Evolutionary conservation across 2,329 filamentous ascomycete species (phyloP), one percentile per base, ranked within the genome.

Genomic region (Metarhizium guizhouense): DNA sequence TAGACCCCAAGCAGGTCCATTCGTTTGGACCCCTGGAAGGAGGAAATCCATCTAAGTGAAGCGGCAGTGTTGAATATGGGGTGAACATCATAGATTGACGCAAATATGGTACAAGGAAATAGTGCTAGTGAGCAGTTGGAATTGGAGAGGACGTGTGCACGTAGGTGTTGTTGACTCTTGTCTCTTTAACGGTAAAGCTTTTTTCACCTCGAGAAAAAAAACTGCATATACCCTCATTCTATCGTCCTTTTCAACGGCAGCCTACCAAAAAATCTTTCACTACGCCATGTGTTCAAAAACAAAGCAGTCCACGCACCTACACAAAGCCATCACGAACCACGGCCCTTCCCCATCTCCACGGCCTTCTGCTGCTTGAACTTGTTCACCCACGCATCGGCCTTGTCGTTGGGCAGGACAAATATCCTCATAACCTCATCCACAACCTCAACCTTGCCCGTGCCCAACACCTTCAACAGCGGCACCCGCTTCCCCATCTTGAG

Each of bases 401-500:
- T 84, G 3, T 70, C 72, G 64, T 81, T 86, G 0, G 93, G 93
- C 60, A 99, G 78, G 1, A 97, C 83, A 67, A 89, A 91, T 34
- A 99, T 83, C 66, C 78, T 84, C 29, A 97, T 82, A 59, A 97
- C 72, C 34, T 90, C 87, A 71, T 99, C 93, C 50, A 95, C 84
- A 10, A 99, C 79, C 72, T 95, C 92, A 6, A 95, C 83, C 65
- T 87, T 91, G 6, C 88, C 90, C 8, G 82, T 83, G 8, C 77
- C 77, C 59, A 97, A 71, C 34, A 93, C 81, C 74, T 90, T 88
- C 52, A 90, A 71, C 62, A 97, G 70, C 20, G 83, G 76, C 60
- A 94, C 79, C 67, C 93, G 94, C 80, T 89, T 92, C 51, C 94
- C 93, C 25, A 92, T 85, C 74, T 95, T 96, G 64, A 96, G 83